Conservation (phyloP, 257 asterid genomes). For the Nicotiana tabacum region DNA sequence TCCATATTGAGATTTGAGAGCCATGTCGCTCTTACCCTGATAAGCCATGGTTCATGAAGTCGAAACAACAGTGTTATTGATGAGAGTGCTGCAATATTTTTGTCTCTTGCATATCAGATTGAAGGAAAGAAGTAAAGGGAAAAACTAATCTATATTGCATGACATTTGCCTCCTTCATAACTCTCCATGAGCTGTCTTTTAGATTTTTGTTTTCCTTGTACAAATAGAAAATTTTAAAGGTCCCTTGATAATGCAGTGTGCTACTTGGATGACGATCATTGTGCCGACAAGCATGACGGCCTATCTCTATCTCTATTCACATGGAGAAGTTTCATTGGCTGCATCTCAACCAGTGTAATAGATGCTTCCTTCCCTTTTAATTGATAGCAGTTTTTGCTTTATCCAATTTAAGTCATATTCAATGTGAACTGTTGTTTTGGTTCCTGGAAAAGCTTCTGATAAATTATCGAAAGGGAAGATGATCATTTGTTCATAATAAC, state of each 20-base stretch:
- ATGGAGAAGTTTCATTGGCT: slow-evolving; percentile 94
- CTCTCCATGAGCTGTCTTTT: neutral
- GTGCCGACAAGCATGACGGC: slow-evolving; percentile 99
- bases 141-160: neutral
- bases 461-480: neutral
- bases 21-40: neutral
- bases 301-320: slow-evolving; percentile 91
- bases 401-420: slow-evolving; percentile 7
- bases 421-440: neutral
- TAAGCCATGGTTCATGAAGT: neutral
- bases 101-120: neutral
- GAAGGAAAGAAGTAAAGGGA: neutral
- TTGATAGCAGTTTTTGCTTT: slow-evolving; percentile 10
- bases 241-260: slow-evolving; percentile 58
- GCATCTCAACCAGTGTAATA: slow-evolving; percentile 99
- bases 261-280: slow-evolving; percentile 94
- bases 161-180: neutral
- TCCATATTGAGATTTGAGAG: neutral
- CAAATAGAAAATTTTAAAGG: neutral
- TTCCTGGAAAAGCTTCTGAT: neutral
- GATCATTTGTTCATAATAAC: neutral
- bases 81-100: neutral
- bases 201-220: neutral
- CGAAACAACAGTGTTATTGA: neutral
- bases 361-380: slow-evolving; percentile 68